These are phyloP conservation scores for Ilyonectria sp. DNA, from an alignment of 2,329 filamentous ascomycete genomes.

Conservation along the genomic window DNA sequence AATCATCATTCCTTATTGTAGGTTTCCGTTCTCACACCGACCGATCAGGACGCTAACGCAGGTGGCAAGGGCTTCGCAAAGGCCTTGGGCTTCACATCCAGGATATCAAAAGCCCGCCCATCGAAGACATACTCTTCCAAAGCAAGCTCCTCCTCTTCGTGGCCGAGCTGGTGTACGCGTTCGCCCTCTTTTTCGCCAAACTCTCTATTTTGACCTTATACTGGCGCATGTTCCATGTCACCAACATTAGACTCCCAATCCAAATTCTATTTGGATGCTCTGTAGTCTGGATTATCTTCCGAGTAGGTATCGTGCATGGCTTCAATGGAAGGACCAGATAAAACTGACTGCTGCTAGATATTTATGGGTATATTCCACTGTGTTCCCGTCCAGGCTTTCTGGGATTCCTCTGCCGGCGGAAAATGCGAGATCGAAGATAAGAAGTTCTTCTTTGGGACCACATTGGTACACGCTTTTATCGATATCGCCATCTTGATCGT, in stretches of 20 bases:
- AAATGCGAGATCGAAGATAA: conserved; percentile 45
- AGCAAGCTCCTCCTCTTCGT: conserved; percentile 37
- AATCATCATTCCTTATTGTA: conserved; percentile 36
- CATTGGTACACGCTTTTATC: conserved; percentile 49
- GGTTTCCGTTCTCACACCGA: not conserved
- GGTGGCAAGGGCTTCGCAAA: conserved; percentile 29
- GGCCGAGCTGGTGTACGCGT: conserved; percentile 48
- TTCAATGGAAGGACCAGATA: conserved; percentile 4
- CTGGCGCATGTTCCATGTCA: conserved; percentile 51
- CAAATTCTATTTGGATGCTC: conserved; percentile 43
- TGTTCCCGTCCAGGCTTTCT: conserved; percentile 38
- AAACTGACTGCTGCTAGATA: conserved; percentile 33
- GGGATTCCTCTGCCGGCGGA: conserved; percentile 30
- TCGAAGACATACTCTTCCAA: conserved; percentile 19
- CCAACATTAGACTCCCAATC: conserved; percentile 46
- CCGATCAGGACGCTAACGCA: conserved; percentile 10
- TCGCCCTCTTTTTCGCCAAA: conserved; percentile 47
- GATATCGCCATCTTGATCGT: conserved; percentile 51
- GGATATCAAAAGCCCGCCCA: conserved; percentile 28
- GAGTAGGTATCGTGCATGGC: conserved; percentile 26
- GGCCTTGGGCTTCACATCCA: conserved; percentile 38
- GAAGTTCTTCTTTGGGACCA: conserved; percentile 53
- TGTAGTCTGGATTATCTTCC: conserved; percentile 48
- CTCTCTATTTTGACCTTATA: conserved; percentile 49
- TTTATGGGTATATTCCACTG: conserved; percentile 43